These are phyloP conservation scores for Closterium sp. DNA, from an alignment of 139 green algal genomes.

Conservation along the genomic window DNA sequence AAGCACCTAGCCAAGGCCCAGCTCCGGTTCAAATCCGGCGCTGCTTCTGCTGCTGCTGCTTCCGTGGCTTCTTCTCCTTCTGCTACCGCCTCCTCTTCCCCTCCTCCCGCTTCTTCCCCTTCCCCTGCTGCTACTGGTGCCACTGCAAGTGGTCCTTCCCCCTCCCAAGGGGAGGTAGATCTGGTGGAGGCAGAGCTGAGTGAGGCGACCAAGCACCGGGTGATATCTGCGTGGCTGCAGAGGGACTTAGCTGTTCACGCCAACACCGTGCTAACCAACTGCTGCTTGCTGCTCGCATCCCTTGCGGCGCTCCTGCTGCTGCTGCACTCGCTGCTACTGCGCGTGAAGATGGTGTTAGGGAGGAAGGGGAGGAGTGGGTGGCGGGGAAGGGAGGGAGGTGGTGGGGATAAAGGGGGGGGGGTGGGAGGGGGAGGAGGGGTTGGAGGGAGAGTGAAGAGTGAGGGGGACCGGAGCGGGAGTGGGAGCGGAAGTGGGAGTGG, in stretches of 20 bases:
- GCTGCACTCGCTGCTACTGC: neutral
- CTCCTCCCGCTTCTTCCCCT: neutral
- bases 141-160: neutral
- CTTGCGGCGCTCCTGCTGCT: neutral
- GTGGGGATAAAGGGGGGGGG: neutral
- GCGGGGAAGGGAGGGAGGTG: neutral
- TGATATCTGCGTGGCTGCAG: neutral
- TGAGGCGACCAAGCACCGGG: neutral
- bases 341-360: neutral
- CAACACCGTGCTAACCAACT: neutral
- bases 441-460: neutral
- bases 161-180: neutral
- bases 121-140: neutral
- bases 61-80: no score
- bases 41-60: neutral
- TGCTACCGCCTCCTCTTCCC: neutral
- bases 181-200: neutral
- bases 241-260: neutral
- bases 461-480: neutral
- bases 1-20: slow-evolving; percentile 23
- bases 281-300: neutral
- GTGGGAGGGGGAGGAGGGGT: neutral
- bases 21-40: slow-evolving; percentile 4
- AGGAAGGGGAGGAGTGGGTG: neutral
- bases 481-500: neutral